A percentile compares a stretch with the other conserved stretches of the same genome.
Evolutionary conservation across 306 rosid species (phyloP).

Genomic region (Ormosia semicastrata): DNA sequence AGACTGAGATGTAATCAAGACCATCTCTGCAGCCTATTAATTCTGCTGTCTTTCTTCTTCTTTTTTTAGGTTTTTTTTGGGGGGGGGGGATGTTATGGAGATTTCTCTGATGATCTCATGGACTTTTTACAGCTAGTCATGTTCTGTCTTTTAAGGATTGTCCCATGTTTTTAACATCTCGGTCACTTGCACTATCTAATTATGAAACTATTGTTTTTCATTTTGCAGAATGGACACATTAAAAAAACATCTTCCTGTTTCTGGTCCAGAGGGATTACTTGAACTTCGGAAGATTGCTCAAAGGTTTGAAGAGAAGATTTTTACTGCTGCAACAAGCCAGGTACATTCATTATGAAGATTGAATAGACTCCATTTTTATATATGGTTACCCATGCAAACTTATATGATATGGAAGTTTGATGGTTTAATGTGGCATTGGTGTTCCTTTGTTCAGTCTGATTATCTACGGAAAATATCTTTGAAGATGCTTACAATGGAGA

Average conservation of each 20-base stretch:
- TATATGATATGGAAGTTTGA: not conserved
- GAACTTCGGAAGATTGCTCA: slow-evolving; percentile 67
- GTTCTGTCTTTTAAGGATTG: not conserved
- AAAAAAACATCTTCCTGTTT: slow-evolving; percentile 64
- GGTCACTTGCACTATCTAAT: not conserved
- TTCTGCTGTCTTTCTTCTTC: not conserved
- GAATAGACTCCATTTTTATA: not conserved
- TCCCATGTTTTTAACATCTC: not conserved
- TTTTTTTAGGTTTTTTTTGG: not conserved
- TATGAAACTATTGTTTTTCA: not conserved
- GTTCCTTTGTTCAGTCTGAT: slow-evolving; percentile 36
- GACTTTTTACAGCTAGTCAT: not conserved
- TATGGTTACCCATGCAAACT: not conserved
- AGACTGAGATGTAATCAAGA: not conserved
- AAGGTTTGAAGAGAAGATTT: slow-evolving; percentile 85
- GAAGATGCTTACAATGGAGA: slow-evolving; percentile 57
- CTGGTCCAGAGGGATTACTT: slow-evolving; percentile 58
- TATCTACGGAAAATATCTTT: slow-evolving; percentile 40
- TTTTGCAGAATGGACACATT: slow-evolving; percentile 66
- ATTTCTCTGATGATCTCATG: not conserved
- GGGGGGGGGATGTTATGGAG: not conserved
- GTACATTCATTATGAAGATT: slow-evolving; percentile 31
- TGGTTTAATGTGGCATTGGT: not conserved
- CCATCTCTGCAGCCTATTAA: not conserved
- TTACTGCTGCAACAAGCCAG: slow-evolving; percentile 60